Base-by-base conservation (phyloP, 2,329 filamentous ascomycete genomes). In the Claviceps sp. region DNA sequence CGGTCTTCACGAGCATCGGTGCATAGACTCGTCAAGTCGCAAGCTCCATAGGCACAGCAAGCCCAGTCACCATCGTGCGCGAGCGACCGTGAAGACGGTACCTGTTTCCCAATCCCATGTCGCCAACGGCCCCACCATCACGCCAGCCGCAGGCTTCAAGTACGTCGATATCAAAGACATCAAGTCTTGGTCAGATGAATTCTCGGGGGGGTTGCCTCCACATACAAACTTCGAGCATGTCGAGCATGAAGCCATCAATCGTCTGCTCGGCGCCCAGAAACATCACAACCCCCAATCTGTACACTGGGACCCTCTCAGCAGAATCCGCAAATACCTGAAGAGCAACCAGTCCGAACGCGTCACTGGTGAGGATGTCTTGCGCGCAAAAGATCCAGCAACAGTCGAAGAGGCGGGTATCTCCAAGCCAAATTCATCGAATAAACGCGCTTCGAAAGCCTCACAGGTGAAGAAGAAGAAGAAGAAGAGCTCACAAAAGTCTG, bases 31-130 rank as follows among this genome's bases (percentile, higher is more conserved):
- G 2, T 53, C 77, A 20, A 68, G 68, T 54, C 68, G 71, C 17
- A 71, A 65, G 50, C 57, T 73, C 2, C 66, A 68, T 1, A 78
- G 75, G 74, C 70, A 76, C 38, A 69, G 71, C 44, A 60, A 63
- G 23, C 56, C 62, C 2, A 53, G 62, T 16, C 52, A 64, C n/a
- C 60, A 68, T 17, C 62, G 68, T 50, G 60, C 66, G 45, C 68
- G 63, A 47, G 59, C 63, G 39, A 55, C 64, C 11, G 57, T 73
- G 39, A 75, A 71, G 57, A 69, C 66, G 23, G 67, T 69, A 50
- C 64, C 73, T 58, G 64, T n/a, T n/a, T n/a, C n/a, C n/a, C n/a
- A n/a, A n/a, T n/a, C 67, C n/a, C 51, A 58, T 2, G 53, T 58
- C 40, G 52, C 60, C 48, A 68, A 65, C 5, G 43, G 69, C 52